Conservation (phyloP, 164 flowering plant species). For the Umbilicus rupestris region DNA sequence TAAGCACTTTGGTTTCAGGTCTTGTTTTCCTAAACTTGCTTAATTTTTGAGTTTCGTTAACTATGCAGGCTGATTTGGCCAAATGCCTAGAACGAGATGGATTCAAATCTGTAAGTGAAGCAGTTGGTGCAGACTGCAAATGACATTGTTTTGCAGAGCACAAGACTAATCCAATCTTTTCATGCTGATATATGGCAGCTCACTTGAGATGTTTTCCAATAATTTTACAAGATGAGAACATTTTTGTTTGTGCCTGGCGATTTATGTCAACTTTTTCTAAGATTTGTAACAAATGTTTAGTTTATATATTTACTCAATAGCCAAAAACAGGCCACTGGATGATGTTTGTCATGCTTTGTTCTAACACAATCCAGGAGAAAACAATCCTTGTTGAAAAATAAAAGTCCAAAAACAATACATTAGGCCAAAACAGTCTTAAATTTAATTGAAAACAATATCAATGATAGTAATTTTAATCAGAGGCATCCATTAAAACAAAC, state of each 20-base stretch:
- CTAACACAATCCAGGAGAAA: no score
- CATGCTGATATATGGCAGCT: neutral
- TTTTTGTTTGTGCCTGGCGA: neutral
- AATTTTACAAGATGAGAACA: neutral
- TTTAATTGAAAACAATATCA: no score
- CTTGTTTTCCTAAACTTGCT: no score
- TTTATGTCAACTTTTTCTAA: neutral
- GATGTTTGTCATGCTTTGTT: no score
- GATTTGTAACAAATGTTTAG: no score
- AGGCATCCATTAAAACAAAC: no score
- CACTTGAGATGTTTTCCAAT: neutral
- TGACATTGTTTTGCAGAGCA: slow-evolving; percentile 13
- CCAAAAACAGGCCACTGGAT: no score
- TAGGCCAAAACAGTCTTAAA: no score
- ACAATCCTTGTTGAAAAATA: no score
- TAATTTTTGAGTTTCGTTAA: neutral
- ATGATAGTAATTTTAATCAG: no score
- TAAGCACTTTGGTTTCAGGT: no score
- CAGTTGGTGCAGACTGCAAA: slow-evolving; percentile 84
- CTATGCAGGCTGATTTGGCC: slow-evolving; percentile 61
- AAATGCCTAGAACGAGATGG: slow-evolving; percentile 88
- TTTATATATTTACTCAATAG: neutral
- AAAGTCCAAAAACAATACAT: no score
- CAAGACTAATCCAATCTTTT: neutral
- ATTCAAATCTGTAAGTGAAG: slow-evolving; percentile 67